phyloP scores from a whole-genome alignment of 2,329 filamentous ascomycete species.

The Arthroderma sp. region DNA sequence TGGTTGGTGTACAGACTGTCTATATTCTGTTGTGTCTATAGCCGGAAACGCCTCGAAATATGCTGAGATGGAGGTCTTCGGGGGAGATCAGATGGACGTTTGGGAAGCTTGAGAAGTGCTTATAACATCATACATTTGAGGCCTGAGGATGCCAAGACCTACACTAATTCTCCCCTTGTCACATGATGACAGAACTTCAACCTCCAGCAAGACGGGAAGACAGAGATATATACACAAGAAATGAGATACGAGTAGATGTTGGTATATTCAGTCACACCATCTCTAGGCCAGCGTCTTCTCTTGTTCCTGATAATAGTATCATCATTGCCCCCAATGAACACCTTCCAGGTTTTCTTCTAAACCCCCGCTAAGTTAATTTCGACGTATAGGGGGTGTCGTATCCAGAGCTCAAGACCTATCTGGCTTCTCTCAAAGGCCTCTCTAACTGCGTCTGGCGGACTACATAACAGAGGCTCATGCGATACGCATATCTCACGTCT shows the following conservation, averaged over 20 bases:
- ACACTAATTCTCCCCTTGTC: not conserved
- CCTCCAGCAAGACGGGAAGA: not conserved
- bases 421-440: not conserved
- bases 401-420: not conserved
- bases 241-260: not conserved
- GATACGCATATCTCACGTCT: no score
- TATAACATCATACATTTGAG: slow-evolving; percentile 2
- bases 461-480: no score
- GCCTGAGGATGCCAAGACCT: not conserved
- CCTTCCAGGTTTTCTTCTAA: no score
- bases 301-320: no score
- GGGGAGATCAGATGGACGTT: not conserved
- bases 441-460: no score
- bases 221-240: not conserved
- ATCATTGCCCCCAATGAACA: no score
- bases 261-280: no score
- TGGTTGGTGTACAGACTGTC: not conserved
- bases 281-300: no score
- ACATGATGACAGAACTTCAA: not conserved
- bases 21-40: not conserved
- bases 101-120: not conserved
- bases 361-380: no score
- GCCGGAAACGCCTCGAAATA: not conserved
- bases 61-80: not conserved
- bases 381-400: not conserved